These are phyloP conservation scores for Penicillium sp. DNA, from an alignment of 2,329 filamentous ascomycete species.

Conservation along the genomic window DNA sequence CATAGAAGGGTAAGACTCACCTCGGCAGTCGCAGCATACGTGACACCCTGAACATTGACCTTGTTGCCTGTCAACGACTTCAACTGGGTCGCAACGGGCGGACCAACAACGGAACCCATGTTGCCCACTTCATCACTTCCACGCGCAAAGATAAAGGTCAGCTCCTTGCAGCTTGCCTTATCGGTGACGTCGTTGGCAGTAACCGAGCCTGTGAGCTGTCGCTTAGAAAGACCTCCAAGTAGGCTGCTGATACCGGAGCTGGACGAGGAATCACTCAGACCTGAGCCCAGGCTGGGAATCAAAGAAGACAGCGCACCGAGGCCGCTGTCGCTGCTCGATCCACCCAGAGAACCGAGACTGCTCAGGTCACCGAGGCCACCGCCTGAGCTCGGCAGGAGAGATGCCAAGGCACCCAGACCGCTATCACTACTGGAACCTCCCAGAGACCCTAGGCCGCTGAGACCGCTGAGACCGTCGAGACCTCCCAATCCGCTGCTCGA, in stretches of 20 bases:
- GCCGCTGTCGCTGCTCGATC: slow-evolving; percentile 6
- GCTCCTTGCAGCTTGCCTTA: slow-evolving; percentile 45
- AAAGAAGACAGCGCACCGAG: slow-evolving; percentile 2
- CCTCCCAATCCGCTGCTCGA: background rate
- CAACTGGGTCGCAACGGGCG: slow-evolving; percentile 36
- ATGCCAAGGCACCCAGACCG: slow-evolving; percentile 19
- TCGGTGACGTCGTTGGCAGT: slow-evolving; percentile 46
- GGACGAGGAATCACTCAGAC: slow-evolving; percentile 1
- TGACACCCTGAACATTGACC: slow-evolving; percentile 39
- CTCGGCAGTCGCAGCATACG: slow-evolving; percentile 35
- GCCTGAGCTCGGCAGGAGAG: slow-evolving; percentile 13
- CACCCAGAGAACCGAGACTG: slow-evolving; percentile 1
- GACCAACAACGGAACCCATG: slow-evolving; percentile 48
- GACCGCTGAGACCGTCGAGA: background rate
- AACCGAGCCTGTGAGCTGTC: slow-evolving; percentile 27
- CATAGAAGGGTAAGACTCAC: slow-evolving; percentile 16
- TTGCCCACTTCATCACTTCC: slow-evolving; percentile 49
- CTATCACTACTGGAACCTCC: slow-evolving; percentile 7
- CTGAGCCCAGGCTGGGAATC: slow-evolving; percentile 1
- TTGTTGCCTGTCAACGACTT: slow-evolving; percentile 30
- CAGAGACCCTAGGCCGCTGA: background rate
- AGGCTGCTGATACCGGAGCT: background rate
- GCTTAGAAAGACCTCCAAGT: slow-evolving; percentile 19
- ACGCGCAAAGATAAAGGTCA: slow-evolving; percentile 51
- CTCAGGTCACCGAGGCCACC: slow-evolving; percentile 3